Conservation (phyloP, 208 protist species). For the Wallacemonas rigidus region DNA sequence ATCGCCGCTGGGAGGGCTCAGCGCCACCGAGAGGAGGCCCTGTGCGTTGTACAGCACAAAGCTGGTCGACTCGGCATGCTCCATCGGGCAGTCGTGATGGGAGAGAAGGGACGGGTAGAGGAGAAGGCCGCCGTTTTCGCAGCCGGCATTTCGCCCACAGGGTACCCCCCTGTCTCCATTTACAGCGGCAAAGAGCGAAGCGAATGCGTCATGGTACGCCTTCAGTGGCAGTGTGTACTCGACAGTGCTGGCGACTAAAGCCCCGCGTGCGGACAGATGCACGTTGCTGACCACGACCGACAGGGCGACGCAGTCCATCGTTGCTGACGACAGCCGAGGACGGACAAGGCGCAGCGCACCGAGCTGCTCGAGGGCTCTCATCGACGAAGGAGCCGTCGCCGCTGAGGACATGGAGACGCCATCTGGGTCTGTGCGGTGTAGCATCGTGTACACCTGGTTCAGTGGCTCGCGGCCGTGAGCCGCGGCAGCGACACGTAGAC, state of each 20-base stretch:
- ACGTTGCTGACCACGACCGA: constrained; percentile 1
- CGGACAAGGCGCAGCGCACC: constrained; percentile 9
- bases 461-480: constrained; percentile 1
- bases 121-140: not conserved
- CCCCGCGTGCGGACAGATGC: not conserved
- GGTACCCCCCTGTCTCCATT: no score
- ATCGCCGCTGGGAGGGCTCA: not conserved
- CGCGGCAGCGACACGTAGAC: not conserved
- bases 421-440: not conserved
- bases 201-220: not conserved
- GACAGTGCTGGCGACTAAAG: not conserved
- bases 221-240: constrained; percentile 6
- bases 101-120: not conserved
- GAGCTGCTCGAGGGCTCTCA: not conserved
- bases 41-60: constrained; percentile 10
- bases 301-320: not conserved
- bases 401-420: not conserved
- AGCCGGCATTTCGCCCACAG: no score
- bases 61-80: no score
- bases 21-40: not conserved
- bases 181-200: not conserved
- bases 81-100: not conserved
- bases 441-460: constrained; percentile 12
- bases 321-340: not conserved
- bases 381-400: not conserved